Evolutionary conservation across 768 basidiomycete genomes (phyloP).

Genomic region (Tephrocybe sp.): DNA sequence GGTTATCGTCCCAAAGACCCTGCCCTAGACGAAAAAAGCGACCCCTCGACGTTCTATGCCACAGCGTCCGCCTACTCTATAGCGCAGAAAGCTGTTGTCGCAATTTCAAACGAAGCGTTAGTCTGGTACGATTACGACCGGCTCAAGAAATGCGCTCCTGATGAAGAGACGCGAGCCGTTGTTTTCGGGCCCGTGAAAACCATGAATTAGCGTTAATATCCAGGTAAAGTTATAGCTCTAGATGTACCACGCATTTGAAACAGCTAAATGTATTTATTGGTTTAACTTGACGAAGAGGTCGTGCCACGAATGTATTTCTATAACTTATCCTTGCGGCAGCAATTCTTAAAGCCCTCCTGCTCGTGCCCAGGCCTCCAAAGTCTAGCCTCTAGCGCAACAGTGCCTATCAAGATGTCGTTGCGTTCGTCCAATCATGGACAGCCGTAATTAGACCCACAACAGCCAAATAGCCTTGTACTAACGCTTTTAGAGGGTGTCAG

Average conservation of each 20-base stretch:
- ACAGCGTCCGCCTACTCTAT: constrained; percentile 62
- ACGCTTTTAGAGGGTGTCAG: too few relatives aligned
- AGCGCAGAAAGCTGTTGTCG: constrained; percentile 57
- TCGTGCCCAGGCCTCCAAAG: too few relatives aligned
- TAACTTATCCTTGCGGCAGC: too few relatives aligned
- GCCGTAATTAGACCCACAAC: too few relatives aligned
- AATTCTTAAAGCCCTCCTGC: too few relatives aligned
- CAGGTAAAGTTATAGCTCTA: background rate
- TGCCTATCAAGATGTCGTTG: too few relatives aligned
- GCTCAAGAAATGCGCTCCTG: constrained; percentile 62
- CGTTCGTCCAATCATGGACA: too few relatives aligned
- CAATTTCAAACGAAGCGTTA: constrained; percentile 58
- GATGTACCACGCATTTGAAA: background rate
- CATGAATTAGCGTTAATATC: background rate
- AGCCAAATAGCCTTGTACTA: too few relatives aligned
- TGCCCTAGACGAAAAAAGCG: constrained; percentile 16
- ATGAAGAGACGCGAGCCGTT: constrained; percentile 40
- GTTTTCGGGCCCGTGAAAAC: constrained; percentile 19
- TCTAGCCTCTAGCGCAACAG: too few relatives aligned
- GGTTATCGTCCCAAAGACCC: constrained; percentile 49
- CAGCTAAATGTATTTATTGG: constrained; percentile 4
- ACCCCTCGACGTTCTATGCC: constrained; percentile 46
- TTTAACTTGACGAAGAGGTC: too few relatives aligned
- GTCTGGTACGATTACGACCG: constrained; percentile 81
- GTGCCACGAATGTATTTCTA: too few relatives aligned